A percentile compares a stretch with the other conserved stretches of the same genome.
Evolutionary conservation across 106 monocot genomes (phyloP).

Genomic region (Acorus gramineus): DNA sequence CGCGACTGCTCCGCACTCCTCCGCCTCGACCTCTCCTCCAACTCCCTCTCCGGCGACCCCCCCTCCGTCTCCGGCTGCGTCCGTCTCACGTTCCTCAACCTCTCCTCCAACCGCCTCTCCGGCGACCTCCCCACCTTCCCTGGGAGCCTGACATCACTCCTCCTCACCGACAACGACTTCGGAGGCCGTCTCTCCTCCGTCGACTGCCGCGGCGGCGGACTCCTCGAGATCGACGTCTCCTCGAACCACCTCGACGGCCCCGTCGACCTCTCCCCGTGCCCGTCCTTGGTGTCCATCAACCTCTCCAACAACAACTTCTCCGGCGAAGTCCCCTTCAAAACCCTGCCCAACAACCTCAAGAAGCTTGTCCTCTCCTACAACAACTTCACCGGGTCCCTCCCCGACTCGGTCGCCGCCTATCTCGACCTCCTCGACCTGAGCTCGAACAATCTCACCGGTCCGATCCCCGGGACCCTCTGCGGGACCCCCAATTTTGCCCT

Average conservation of each 20-base stretch:
- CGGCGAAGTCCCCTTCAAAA: constrained; percentile 34
- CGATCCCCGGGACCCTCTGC: constrained; percentile 41
- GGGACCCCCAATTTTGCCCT: constrained; percentile 7
- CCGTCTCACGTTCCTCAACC: too few relatives aligned
- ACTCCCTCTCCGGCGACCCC: too few relatives aligned
- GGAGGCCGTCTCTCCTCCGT: too few relatives aligned
- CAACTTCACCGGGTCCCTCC: constrained; percentile 29
- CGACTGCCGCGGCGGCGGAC: not conserved
- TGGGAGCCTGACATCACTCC: too few relatives aligned
- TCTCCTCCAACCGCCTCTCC: too few relatives aligned
- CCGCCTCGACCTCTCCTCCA: too few relatives aligned
- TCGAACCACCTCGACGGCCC: constrained; percentile 25
- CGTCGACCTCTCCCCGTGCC: constrained; percentile 28
- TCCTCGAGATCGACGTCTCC: constrained; percentile 59
- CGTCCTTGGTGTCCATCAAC: constrained; percentile 25
- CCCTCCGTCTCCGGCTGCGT: too few relatives aligned
- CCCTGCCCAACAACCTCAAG: constrained; percentile 21
- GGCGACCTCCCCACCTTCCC: too few relatives aligned
- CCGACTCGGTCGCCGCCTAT: constrained; percentile 21
- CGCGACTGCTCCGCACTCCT: too few relatives aligned
- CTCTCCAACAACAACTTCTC: constrained; percentile 64
- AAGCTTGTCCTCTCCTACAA: constrained; percentile 32
- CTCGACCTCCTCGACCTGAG: constrained; percentile 61
- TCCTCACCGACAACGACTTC: too few relatives aligned
- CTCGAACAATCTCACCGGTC: constrained; percentile 46